Evolutionary conservation across 225 moss, liverwort and hornwort genomes (phyloP).

Genomic region (Sphagnum contortum): DNA sequence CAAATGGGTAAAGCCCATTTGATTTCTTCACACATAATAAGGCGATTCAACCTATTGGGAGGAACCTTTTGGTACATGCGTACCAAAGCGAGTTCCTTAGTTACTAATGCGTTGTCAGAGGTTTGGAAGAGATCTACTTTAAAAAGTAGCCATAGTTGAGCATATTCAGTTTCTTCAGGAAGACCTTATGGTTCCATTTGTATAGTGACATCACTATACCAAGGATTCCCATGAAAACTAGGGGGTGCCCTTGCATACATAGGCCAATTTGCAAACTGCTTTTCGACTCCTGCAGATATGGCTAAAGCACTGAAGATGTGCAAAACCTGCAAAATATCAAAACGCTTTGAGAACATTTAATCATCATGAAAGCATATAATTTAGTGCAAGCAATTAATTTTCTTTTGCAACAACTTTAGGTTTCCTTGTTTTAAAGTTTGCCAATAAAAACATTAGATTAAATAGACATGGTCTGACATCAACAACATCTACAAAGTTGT

Average conservation of each 20-base stretch:
- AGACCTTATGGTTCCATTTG: slow-evolving; percentile 4
- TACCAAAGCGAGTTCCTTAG: background rate
- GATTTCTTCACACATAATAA: background rate
- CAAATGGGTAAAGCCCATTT: no score
- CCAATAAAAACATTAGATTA: no score
- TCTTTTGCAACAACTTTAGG: no score
- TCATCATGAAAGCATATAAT: no score
- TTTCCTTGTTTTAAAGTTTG: no score
- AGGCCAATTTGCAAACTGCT: slow-evolving; percentile 5
- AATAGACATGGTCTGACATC: no score
- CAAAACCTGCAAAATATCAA: background rate
- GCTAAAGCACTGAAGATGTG: slow-evolving; percentile 1
- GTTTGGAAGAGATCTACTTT: background rate
- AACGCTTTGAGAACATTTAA: no score
- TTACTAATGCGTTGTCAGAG: background rate
- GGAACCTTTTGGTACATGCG: background rate
- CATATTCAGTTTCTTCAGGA: slow-evolving; percentile 3
- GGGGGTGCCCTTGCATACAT: slow-evolving; percentile 1
- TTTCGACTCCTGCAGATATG: background rate
- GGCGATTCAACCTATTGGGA: background rate
- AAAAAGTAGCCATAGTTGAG: slow-evolving; percentile 3
- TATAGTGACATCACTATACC: background rate
- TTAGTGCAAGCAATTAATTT: no score
- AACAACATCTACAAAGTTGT: no score
- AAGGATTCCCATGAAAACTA: slow-evolving; percentile 1